Evolutionary conservation across 1,284 basidiomycete genomes (phyloP), one percentile per base, ranked within the genome.

Genomic region (Cutaneotrichosporon spelunceum): DNA sequence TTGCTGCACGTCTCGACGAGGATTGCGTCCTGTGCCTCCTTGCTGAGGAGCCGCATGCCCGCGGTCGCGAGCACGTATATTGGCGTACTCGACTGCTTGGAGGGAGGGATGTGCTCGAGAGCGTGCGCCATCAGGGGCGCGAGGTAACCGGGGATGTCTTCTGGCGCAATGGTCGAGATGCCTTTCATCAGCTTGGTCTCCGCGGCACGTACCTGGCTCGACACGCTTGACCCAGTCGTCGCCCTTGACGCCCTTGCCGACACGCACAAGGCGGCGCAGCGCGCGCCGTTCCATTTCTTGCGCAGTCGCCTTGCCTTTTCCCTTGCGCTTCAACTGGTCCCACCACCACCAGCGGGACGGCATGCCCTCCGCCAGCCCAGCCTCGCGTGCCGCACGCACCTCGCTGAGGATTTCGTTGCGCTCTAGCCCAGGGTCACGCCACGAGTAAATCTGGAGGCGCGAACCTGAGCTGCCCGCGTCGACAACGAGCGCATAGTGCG

Each of bases 381-480:
- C 61, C 0, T 56, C 50, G 21, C 61, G 58, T 54, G 72, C 69
- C 4, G 66, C 65, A 21, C 57, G 62, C 26, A 77, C 76, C 62
- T 76, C 72, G 53, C 68, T 61, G 19, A 78, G 54, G 34, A 79
- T 78, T 67, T 79, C 78, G 27, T 75, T 72, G 4, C 79, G 72
- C 61, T 83, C 81, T 1, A 83, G 78, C 57, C 85, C 83, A 21
- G 92, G 87, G 76, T 97, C 90, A 66, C 85, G 87, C 95, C 95
- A 99, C 72, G 91, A 93, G 82, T 99, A 99, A 68, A 99, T 92
- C 79, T 96, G 94, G 53, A 98, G 83, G 54, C 96, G 84, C 7
- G 94, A 98, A 39, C 95, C 95, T 13, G 45, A 97, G 73, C 93
- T 96, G 66, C 95, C 95, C 71, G 95, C 95, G 82, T 99, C 95